Evolutionary conservation across 139 green algal species (phyloP), one percentile per base, ranked within the genome.

Genomic region (Trebouxia sp.): DNA sequence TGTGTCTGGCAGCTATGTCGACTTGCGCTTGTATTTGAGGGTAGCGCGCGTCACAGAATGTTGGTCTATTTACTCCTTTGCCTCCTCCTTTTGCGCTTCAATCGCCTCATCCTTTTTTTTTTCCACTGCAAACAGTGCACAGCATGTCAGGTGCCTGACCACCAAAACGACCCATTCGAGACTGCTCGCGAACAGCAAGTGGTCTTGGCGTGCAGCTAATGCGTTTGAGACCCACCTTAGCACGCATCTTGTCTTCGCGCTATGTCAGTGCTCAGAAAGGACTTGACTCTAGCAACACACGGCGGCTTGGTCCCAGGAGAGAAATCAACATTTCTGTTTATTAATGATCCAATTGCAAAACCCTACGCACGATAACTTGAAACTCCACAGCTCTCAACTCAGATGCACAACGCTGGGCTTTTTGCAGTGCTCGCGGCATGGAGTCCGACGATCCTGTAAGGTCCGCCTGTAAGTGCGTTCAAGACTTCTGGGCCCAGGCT

Each of bases 101-200:
- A 58, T 14, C 79, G 45, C 66, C 79, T 83, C 79, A 83, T 83
- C 47, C 79, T 70, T 41, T 83, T 83, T 55, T 83, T 83, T 50
- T 83, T 83, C 79, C 79, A 83, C 79, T 83, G 62, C 58, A 77
- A 56, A 0, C 22, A 47, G 28, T 30, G 45, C 38, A 12, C 42
- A 47, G n/a, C n/a, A n/a, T n/a, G n/a, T n/a, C n/a, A n/a, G n/a
- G n/a, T n/a, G n/a, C n/a, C n/a, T n/a, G n/a, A n/a, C n/a, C n/a
- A n/a, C n/a, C n/a, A n/a, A n/a, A n/a, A n/a, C n/a, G n/a, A n/a
- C n/a, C n/a, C n/a, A n/a, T n/a, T n/a, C n/a, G n/a, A n/a, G n/a
- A n/a, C n/a, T n/a, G n/a, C n/a, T n/a, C n/a, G n/a, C n/a, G n/a
- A n/a, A n/a, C n/a, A n/a, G n/a, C n/a, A n/a, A n/a, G n/a, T n/a